Evolutionary conservation across 257 asterid genomes (phyloP).

Genomic region (Dorcoceras hygrometricum): DNA sequence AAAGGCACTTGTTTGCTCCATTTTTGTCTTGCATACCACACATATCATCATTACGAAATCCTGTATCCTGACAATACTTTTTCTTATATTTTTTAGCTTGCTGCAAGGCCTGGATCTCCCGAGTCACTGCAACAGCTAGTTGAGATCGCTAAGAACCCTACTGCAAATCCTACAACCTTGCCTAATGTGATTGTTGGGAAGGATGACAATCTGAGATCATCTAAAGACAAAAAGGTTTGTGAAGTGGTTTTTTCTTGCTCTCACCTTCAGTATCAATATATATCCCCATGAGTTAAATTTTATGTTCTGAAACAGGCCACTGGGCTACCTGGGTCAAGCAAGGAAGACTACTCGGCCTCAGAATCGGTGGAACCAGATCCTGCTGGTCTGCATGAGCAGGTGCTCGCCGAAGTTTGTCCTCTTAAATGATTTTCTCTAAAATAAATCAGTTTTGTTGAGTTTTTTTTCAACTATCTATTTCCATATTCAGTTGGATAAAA

Average conservation of each 20-base stretch:
- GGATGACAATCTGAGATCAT: constrained; percentile 53
- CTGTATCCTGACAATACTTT: constrained; percentile 35
- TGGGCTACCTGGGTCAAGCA: constrained; percentile 46
- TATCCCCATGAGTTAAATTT: constrained; percentile 8
- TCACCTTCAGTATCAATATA: neutral
- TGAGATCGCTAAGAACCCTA: constrained; percentile 91
- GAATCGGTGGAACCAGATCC: constrained; percentile 74
- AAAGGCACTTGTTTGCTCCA: constrained; percentile 48
- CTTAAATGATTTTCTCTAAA: neutral
- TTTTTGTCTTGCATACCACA: constrained; percentile 12
- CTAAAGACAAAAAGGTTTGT: constrained; percentile 76
- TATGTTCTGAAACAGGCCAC: constrained; percentile 44
- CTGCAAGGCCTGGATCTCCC: constrained; percentile 97
- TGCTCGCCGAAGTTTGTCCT: constrained; percentile 19
- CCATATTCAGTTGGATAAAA: neutral
- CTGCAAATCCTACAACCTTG: constrained; percentile 41
- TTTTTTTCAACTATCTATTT: neutral
- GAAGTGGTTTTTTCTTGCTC: neutral
- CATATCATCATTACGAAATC: constrained; percentile 11
- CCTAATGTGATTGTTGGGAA: constrained; percentile 54
- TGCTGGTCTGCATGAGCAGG: constrained; percentile 79
- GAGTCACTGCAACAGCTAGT: constrained; percentile 84
- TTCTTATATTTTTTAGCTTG: constrained; percentile 50
- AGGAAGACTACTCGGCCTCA: constrained; percentile 47
- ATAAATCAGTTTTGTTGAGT: neutral